These are phyloP conservation scores for Alternaria atra DNA, from an alignment of 2,329 filamentous ascomycete species.

Conservation along the genomic window DNA sequence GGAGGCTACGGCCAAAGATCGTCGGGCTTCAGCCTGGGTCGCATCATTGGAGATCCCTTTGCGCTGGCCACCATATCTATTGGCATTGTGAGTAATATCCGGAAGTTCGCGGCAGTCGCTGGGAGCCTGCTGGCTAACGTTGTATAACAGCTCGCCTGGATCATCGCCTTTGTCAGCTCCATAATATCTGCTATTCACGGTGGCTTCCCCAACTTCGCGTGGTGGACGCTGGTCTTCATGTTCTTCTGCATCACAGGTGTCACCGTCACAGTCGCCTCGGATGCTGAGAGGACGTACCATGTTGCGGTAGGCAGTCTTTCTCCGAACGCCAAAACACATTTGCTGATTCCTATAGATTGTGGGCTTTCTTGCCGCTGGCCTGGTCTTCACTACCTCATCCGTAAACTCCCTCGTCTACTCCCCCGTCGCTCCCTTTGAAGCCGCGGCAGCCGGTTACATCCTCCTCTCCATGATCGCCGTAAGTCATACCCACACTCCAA, in stretches of 20 bases:
- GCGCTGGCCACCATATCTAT: conserved; percentile 94
- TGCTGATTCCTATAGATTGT: conserved; percentile 67
- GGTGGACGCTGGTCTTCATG: conserved; percentile 91
- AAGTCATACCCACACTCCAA: conserved; percentile 52
- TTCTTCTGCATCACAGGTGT: conserved; percentile 83
- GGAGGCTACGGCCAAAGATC: conserved; percentile 57
- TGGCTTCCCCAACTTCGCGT: conserved; percentile 83
- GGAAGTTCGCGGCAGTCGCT: background rate
- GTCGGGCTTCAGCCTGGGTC: conserved; percentile 74
- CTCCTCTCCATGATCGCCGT: conserved; percentile 92
- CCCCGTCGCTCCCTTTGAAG: conserved; percentile 76
- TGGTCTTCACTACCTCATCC: conserved; percentile 85
- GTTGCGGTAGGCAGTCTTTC: conserved; percentile 68
- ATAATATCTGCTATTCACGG: conserved; percentile 72
- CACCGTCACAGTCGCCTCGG: conserved; percentile 82
- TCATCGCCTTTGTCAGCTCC: conserved; percentile 88
- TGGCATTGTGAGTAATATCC: conserved; percentile 73
- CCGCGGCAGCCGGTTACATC: conserved; percentile 91
- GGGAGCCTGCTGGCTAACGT: conserved; percentile 29
- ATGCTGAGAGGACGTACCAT: conserved; percentile 86
- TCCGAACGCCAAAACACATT: conserved; percentile 3
- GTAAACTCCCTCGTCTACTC: conserved; percentile 88
- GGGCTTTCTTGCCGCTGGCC: conserved; percentile 82
- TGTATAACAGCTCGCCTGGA: conserved; percentile 81
- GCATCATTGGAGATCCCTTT: conserved; percentile 96